Evolutionary conservation across 495 filamentous ascomycete species (phyloP), one percentile per base, ranked within the genome.

Genomic region (Penicillium lagena): DNA sequence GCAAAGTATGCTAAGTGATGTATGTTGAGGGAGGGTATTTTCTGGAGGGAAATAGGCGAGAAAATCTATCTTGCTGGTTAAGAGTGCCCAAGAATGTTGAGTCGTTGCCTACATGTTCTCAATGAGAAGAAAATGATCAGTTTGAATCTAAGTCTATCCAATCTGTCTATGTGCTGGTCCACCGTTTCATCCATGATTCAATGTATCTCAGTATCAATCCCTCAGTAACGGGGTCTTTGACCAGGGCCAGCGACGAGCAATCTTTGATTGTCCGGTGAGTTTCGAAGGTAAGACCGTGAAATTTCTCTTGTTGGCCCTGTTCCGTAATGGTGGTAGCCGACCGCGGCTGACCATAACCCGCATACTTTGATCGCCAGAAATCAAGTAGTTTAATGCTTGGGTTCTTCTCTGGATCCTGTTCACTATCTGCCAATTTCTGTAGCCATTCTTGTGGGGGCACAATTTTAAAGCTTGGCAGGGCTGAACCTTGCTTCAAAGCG

Each of bases 371-470:
- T 32, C 39, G 43, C 50, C 63, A 85, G 60, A 77, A 82, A 27
- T 73, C 71, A 12, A 82, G 44, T 14, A 83, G 59, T 54, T 83
- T 82, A 35, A 79, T 69, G n/a, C 76, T 67, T 1, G 81, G 79
- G 40, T 83, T 83, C 30, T 58, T 66, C 38, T 62, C 58, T 2
- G 76, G 71, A 52, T 81, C 75, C 32, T 60, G 64, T 6, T 78
- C 60, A 17, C 60, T 59, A 0, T 44, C 57, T 2, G 58, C 58
- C n/a, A 81, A 54, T 17, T 61, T 65, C 35, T 65, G 50, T 6
- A 81, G 51, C 80, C 79, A 83, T 40, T 73, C 59, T 13, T 60
- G 44, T 12, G 62, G 66, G 1, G 65, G 51, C 1, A 80, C 61
- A 7, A 59, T 46, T 11, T 75, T 65, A 47, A 83, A 81, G 4